Conservation (phyloP, 2,329 filamentous ascomycete species). For the Fusarium citri region DNA sequence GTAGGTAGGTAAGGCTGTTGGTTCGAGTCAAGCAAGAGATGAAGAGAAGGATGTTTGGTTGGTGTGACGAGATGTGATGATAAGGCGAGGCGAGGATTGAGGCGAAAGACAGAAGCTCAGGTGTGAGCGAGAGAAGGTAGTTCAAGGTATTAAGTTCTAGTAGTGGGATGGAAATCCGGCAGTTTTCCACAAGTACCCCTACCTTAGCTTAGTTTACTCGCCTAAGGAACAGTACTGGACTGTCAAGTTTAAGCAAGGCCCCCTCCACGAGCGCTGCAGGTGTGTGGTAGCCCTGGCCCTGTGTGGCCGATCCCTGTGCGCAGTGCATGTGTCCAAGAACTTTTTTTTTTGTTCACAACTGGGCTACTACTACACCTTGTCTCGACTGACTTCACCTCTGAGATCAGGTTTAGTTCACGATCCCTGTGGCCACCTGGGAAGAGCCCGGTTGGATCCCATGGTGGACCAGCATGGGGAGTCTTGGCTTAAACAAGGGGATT, state of each 20-base stretch:
- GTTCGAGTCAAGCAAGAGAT: background rate
- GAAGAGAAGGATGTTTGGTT: background rate
- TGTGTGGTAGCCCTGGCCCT: background rate
- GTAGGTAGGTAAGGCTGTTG: background rate
- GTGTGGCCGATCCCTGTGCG: background rate
- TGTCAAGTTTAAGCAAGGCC: background rate
- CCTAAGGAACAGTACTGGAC: background rate
- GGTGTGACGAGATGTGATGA: background rate
- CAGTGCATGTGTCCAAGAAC: no score
- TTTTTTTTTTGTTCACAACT: no score
- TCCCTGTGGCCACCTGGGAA: background rate
- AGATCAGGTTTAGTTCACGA: background rate
- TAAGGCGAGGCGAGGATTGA: background rate
- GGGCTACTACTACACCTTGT: no score
- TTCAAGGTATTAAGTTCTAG: background rate
- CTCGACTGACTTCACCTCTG: background rate
- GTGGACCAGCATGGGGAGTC: background rate
- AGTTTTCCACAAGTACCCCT: background rate
- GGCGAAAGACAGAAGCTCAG: background rate
- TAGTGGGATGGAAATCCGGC: background rate
- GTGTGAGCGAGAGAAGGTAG: background rate
- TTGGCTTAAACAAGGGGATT: no score
- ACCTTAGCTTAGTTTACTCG: background rate
- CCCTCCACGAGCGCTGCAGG: background rate
- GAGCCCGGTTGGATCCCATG: background rate